phyloP scores from a whole-genome alignment of 371 early-diverging fungal species.

The Blastocladiella emersonii region DNA sequence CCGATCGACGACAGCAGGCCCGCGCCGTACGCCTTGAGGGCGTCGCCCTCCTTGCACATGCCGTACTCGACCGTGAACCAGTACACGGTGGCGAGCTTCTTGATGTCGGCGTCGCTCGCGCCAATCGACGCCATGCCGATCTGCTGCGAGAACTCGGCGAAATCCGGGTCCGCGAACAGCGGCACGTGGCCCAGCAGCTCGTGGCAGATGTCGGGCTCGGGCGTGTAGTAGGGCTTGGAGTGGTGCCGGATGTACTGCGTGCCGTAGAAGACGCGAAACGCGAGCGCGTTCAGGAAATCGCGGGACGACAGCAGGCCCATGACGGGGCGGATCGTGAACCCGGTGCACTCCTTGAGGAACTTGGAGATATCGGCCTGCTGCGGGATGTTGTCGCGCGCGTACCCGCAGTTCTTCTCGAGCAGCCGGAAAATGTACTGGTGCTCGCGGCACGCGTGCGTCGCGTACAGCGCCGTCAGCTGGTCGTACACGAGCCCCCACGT shows the following conservation, averaged over 20 bases:
- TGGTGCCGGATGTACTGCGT: conserved; percentile 94
- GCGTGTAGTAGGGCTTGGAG: conserved; percentile 82
- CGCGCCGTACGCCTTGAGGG: conserved; percentile 83
- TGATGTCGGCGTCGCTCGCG: conserved; percentile 80
- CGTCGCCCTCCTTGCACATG: conserved; percentile 58
- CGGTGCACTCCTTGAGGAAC: conserved; percentile 91
- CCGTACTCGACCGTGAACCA: conserved; percentile 92
- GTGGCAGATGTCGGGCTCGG: conserved; percentile 49
- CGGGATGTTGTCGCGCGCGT: conserved; percentile 69
- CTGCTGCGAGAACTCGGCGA: conserved; percentile 90
- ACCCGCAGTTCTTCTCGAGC: conserved; percentile 83
- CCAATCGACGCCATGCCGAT: conserved; percentile 91
- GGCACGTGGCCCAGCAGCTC: conserved; percentile 68
- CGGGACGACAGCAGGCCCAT: conserved; percentile 87
- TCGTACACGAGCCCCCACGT: conserved; percentile 57
- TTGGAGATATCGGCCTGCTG: conserved; percentile 81
- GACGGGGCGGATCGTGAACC: conserved; percentile 88
- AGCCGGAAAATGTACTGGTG: conserved; percentile 82
- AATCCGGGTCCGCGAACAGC: conserved; percentile 88
- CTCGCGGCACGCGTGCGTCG: conserved; percentile 81
- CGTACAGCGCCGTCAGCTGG: conserved; percentile 59
- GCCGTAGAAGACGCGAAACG: conserved; percentile 92
- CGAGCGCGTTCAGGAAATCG: conserved; percentile 92
- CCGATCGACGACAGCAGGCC: conserved; percentile 92
- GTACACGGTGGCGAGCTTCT: conserved; percentile 58